Conservation (phyloP, 139 green algal species). For the Choricystis sp. region DNA sequence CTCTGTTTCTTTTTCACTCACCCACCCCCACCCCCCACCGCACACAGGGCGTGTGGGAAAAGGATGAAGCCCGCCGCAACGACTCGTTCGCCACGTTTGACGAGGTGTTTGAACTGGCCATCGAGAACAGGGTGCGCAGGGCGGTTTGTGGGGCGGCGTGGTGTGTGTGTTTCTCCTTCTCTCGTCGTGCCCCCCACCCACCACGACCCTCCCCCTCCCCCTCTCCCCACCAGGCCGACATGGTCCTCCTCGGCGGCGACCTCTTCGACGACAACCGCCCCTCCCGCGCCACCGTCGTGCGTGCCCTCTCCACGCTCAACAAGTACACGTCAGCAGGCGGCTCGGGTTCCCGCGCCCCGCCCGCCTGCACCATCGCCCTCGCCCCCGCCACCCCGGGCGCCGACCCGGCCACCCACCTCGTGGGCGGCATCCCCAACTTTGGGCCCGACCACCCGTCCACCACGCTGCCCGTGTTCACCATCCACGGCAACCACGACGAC, state of each 20-base stretch:
- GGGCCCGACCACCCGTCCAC: conserved; percentile 83
- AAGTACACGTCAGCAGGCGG: conserved; percentile 54
- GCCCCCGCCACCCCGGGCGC: too few species aligned
- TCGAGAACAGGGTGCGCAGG: neutral
- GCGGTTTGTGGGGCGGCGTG: neutral
- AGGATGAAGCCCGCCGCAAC: conserved; percentile 73
- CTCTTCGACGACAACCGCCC: conserved; percentile 98
- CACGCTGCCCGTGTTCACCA: conserved; percentile 88
- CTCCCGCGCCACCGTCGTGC: conserved; percentile 53
- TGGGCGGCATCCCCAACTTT: conserved; percentile 54
- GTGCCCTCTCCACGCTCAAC: conserved; percentile 62
- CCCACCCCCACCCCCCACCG: neutral
- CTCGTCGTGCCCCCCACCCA: neutral
- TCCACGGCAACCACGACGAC: conserved; percentile 99
- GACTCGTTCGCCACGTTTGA: conserved; percentile 89
- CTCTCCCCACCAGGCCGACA: conserved; percentile 41
- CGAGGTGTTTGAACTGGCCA: conserved; percentile 63
- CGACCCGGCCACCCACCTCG: neutral
- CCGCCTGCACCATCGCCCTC: neutral
- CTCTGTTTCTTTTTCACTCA: too few species aligned
- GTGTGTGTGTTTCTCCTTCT: neutral
- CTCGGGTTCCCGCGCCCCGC: too few species aligned
- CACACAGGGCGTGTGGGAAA: conserved; percentile 82
- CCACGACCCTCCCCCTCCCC: too few species aligned
- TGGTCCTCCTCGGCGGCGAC: conserved; percentile 88